Conservation (phyloP, 2,329 filamentous ascomycete species). For the Daldinia sp. region DNA sequence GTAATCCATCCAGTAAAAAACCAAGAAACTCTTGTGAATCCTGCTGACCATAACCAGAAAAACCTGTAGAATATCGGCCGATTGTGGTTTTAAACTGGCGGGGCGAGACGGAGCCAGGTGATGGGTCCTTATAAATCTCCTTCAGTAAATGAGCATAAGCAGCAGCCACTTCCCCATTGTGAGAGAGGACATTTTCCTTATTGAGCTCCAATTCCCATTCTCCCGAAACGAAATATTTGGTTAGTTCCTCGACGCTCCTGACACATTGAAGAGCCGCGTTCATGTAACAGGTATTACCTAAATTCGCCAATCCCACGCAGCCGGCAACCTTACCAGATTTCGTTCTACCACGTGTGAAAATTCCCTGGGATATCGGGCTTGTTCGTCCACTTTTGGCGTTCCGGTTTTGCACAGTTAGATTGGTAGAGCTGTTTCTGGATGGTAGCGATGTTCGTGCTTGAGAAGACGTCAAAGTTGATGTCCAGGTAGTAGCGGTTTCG, state of each 20-base stretch:
- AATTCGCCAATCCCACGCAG: conserved; percentile 83
- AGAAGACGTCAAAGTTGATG: conserved; percentile 57
- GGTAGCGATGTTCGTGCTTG: conserved; percentile 47
- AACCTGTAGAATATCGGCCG: conserved; percentile 81
- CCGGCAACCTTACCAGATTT: conserved; percentile 76
- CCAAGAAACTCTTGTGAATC: conserved; percentile 97
- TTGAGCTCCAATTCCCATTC: conserved; percentile 85
- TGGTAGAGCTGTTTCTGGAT: conserved; percentile 47
- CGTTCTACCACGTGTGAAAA: conserved; percentile 75
- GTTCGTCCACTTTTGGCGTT: conserved; percentile 70
- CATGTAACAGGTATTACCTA: conserved; percentile 99
- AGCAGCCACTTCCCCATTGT: conserved; percentile 85
- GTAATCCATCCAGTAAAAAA: conserved; percentile 91
- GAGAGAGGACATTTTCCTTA: conserved; percentile 81
- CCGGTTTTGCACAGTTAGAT: conserved; percentile 48
- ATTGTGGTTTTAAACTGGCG: conserved; percentile 83
- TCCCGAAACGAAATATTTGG: conserved; percentile 84
- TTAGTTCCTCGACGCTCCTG: conserved; percentile 90
- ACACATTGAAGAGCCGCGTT: conserved; percentile 97
- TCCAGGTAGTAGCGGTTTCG: conserved; percentile 65
- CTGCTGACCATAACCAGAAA: conserved; percentile 94
- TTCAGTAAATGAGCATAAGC: conserved; percentile 80
- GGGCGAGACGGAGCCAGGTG: conserved; percentile 75
- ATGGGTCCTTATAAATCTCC: conserved; percentile 77
- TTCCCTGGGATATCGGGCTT: conserved; percentile 68